Conservation (phyloP, 2,329 filamentous ascomycete genomes). For the Aspergillus costaricaensis region DNA sequence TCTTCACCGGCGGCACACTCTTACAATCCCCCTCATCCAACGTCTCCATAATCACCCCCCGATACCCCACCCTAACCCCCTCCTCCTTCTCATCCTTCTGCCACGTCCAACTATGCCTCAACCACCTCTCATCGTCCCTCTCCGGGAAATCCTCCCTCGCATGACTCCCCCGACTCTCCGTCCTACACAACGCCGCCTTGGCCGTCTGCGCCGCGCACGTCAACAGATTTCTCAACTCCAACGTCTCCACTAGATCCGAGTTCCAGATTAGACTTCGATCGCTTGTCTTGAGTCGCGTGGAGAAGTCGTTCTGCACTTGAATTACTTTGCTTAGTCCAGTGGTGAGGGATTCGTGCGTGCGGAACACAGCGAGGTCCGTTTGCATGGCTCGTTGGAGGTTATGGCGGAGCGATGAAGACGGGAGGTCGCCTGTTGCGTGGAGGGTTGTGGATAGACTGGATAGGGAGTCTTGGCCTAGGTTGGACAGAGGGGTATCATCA, state of each 20-base stretch:
- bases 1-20: constrained; percentile 11
- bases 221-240: constrained; percentile 91
- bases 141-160: constrained; percentile 96
- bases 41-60: constrained; percentile 6
- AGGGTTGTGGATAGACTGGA: constrained; percentile 72
- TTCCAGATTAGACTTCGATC: constrained; percentile 99
- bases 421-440: constrained; percentile 77
- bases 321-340: constrained; percentile 46
- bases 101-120: constrained; percentile 98
- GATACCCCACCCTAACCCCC: constrained; percentile 9
- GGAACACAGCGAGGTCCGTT: constrained; percentile 93
- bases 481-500: neutral
- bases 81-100: constrained; percentile 65
- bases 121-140: constrained; percentile 93
- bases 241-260: constrained; percentile 91
- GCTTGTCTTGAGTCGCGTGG: constrained; percentile 72
- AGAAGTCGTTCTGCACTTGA: neutral
- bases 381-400: constrained; percentile 69
- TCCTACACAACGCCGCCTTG: constrained; percentile 83
- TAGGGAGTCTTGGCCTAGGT: constrained; percentile 54
- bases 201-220: constrained; percentile 98
- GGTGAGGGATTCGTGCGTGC: constrained; percentile 82
- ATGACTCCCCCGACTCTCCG: constrained; percentile 96
- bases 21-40: constrained; percentile 12
- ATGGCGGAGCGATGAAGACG: neutral